These are phyloP conservation scores for Ceratocystis eucalypticola DNA, from an alignment of 2,329 filamentous ascomycete genomes.

Conservation along the genomic window DNA sequence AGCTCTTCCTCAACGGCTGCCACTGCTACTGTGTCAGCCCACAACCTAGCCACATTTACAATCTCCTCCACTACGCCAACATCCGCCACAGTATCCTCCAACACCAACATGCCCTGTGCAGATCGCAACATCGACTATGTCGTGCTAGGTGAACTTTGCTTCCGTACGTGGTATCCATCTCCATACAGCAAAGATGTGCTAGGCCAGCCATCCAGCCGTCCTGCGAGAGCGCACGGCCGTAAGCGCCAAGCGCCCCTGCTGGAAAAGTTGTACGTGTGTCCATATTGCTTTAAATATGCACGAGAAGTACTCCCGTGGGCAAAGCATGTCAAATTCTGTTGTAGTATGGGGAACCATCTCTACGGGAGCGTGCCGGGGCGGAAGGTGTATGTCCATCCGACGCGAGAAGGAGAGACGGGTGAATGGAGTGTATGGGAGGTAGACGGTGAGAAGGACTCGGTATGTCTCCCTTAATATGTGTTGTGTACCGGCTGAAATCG, in stretches of 20 bases:
- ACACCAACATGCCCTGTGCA: neutral
- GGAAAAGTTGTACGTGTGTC: conserved; percentile 70
- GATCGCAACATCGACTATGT: conserved; percentile 78
- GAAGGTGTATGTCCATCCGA: conserved; percentile 57
- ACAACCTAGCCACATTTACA: neutral
- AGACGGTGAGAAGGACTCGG: conserved; percentile 72
- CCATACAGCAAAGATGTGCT: conserved; percentile 67
- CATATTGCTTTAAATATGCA: conserved; percentile 88
- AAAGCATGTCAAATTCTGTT: conserved; percentile 44
- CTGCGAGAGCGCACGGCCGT: conserved; percentile 20
- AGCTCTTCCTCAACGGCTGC: neutral
- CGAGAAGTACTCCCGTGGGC: conserved; percentile 46
- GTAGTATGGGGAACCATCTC: neutral
- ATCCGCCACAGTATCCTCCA: neutral
- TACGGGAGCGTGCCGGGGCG: conserved; percentile 45
- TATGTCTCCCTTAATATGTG: conserved; percentile 24
- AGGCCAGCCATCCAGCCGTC: conserved; percentile 28
- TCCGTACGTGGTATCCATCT: conserved; percentile 85
- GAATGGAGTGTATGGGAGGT: conserved; percentile 85
- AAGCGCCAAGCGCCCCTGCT: conserved; percentile 35
- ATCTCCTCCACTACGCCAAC: neutral
- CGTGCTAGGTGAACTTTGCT: conserved; percentile 68
- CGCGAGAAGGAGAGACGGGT: conserved; percentile 43
- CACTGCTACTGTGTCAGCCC: neutral
- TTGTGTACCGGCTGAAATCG: neutral